Evolutionary conservation across 148 eudicot genomes (phyloP).

Genomic region (Rhododendron simsii): DNA sequence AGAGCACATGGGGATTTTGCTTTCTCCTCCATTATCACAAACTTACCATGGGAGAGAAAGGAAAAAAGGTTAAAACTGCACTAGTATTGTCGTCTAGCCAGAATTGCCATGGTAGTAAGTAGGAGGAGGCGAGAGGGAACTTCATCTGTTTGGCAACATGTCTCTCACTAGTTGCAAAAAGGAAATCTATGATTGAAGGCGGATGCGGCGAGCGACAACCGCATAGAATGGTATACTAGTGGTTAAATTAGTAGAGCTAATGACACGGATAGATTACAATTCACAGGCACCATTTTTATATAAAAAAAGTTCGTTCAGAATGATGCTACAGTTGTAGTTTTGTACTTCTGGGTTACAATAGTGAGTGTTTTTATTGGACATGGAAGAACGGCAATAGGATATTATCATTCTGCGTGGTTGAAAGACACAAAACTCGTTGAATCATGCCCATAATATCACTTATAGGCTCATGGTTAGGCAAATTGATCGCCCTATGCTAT

Average conservation of each 20-base stretch:
- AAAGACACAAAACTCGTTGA: too few relatives aligned
- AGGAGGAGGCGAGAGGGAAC: neutral
- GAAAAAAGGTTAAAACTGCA: too few relatives aligned
- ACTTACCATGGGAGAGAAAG: neutral
- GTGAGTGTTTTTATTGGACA: too few relatives aligned
- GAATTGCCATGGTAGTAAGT: neutral
- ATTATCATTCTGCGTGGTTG: too few relatives aligned
- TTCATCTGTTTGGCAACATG: neutral
- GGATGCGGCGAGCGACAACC: constrained; percentile 21
- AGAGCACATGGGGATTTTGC: neutral
- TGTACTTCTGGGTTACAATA: too few relatives aligned
- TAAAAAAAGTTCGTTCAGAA: too few relatives aligned
- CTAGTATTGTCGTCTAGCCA: neutral
- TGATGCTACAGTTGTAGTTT: too few relatives aligned
- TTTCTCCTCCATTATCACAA: neutral
- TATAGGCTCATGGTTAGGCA: too few relatives aligned
- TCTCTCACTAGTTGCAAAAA: neutral
- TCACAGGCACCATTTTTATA: neutral
- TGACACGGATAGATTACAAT: neutral
- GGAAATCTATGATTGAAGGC: neutral
- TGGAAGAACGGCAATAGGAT: too few relatives aligned
- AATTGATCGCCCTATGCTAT: too few relatives aligned
- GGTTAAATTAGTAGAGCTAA: too few relatives aligned
- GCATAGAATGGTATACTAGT: neutral
- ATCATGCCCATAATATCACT: too few relatives aligned